A percentile compares a stretch with the other conserved stretches of the same genome.
Evolutionary conservation across 352 stramenopile species (phyloP).

Genomic region (Pythium pectinolyticum): DNA sequence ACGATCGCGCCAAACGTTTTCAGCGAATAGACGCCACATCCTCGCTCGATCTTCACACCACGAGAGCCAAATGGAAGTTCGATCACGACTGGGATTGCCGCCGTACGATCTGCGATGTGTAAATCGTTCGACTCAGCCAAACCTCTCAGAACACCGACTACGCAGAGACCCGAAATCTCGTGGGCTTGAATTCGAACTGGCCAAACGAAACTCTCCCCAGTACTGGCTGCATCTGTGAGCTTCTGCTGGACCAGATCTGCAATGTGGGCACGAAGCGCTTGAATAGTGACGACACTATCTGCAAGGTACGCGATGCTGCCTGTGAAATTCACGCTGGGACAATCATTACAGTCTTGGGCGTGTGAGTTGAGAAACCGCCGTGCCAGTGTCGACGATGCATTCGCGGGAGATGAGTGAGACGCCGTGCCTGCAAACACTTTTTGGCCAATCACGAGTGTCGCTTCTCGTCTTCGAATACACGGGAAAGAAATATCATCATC

Average conservation of each 20-base stretch:
- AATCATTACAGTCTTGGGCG: neutral
- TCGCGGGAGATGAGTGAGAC: neutral
- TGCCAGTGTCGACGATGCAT: conserved; percentile 34
- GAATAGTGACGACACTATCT: conserved; percentile 1
- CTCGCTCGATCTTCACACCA: conserved; percentile 2
- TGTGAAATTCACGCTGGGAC: neutral
- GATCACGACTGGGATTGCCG: conserved; percentile 10
- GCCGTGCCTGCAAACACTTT: conserved; percentile 7
- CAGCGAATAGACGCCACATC: conserved; percentile 18
- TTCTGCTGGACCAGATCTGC: neutral
- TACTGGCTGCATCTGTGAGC: neutral
- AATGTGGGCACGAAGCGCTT: conserved; percentile 6
- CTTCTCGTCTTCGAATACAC: conserved; percentile 30
- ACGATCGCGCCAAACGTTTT: conserved; percentile 9
- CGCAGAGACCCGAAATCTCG: conserved; percentile 1
- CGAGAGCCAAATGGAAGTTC: neutral
- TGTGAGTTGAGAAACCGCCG: conserved; percentile 38
- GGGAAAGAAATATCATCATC: conserved; percentile 25
- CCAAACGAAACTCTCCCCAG: neutral
- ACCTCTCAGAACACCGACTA: conserved; percentile 12
- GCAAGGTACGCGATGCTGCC: neutral
- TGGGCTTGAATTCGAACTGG: conserved; percentile 10
- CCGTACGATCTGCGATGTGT: conserved; percentile 18
- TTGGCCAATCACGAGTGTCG: conserved; percentile 27
- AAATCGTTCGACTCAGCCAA: conserved; percentile 19